Conservation (phyloP, 2,329 filamentous ascomycete species). For the Graphilbum fragrans region DNA sequence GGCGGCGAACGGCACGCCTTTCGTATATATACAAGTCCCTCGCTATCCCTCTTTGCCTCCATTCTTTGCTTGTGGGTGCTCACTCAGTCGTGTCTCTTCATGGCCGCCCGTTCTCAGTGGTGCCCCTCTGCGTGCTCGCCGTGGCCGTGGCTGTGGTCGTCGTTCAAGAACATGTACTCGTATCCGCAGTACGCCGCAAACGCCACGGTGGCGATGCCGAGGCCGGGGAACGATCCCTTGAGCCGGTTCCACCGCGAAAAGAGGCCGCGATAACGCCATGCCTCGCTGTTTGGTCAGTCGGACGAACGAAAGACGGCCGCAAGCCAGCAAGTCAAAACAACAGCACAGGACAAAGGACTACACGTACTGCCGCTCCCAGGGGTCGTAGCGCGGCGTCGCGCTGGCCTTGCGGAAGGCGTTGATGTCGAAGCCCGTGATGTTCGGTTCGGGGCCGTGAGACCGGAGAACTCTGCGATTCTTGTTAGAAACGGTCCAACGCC, state of each 20-base stretch:
- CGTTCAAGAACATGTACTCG: slow-evolving; percentile 73
- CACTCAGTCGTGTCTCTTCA: neutral
- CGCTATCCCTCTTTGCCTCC: neutral
- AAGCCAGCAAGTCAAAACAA: slow-evolving; percentile 2
- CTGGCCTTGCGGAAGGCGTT: slow-evolving; percentile 65
- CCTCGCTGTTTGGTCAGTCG: slow-evolving; percentile 49
- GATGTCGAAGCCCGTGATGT: slow-evolving; percentile 88
- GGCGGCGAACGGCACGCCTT: too few relatives aligned
- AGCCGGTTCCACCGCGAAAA: slow-evolving; percentile 88
- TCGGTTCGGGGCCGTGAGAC: slow-evolving; percentile 45
- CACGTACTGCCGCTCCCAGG: slow-evolving; percentile 53
- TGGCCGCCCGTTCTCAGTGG: slow-evolving; percentile 27
- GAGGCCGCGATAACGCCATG: slow-evolving; percentile 84
- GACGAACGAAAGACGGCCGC: neutral
- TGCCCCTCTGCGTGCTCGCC: slow-evolving; percentile 42
- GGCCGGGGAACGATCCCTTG: slow-evolving; percentile 72
- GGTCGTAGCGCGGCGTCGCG: slow-evolving; percentile 50
- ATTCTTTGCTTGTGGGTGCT: slow-evolving; percentile 1
- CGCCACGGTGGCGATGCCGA: slow-evolving; percentile 84
- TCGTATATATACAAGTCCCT: too few relatives aligned
- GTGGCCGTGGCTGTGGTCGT: slow-evolving; percentile 44
- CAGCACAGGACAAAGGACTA: neutral
- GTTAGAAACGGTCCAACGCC: neutral
- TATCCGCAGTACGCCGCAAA: slow-evolving; percentile 84
- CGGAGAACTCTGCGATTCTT: slow-evolving; percentile 31